phyloP scores from a whole-genome alignment of 1,284 basidiomycete genomes.

The Tranzscheliella williamsii region DNA sequence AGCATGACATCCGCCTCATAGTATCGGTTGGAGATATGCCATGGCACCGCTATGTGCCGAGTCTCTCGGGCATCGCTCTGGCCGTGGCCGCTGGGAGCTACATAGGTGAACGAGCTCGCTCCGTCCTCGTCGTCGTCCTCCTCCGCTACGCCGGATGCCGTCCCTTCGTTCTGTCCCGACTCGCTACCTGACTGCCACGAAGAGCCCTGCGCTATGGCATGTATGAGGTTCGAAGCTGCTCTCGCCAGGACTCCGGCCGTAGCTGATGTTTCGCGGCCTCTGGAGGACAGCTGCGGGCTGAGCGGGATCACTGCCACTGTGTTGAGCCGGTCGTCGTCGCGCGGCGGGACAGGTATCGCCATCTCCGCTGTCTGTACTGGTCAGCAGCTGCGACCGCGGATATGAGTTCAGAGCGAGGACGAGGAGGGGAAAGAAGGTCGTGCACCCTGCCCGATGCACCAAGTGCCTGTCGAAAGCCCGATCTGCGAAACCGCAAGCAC shows the following conservation, averaged over 20 bases:
- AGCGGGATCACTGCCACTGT: constrained; percentile 29
- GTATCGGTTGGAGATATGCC: constrained; percentile 50
- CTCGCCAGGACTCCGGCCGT: constrained; percentile 5
- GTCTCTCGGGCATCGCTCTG: neutral
- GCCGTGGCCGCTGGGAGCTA: neutral
- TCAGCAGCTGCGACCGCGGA: too few relatives aligned
- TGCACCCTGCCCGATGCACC: too few relatives aligned
- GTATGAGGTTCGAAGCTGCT: constrained; percentile 26
- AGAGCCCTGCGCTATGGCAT: constrained; percentile 28
- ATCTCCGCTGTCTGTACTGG: too few relatives aligned
- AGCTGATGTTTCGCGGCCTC: too few relatives aligned
- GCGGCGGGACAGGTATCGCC: neutral
- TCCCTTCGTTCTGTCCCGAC: too few relatives aligned
- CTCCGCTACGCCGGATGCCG: neutral
- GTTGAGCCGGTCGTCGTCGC: constrained; percentile 5
- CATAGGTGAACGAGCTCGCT: constrained; percentile 27
- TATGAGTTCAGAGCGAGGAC: too few relatives aligned
- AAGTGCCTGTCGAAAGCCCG: too few relatives aligned
- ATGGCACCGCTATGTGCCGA: constrained; percentile 19
- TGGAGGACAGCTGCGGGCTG: too few relatives aligned
- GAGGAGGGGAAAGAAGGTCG: too few relatives aligned
- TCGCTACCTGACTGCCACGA: neutral
- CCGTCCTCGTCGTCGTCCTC: constrained; percentile 17
- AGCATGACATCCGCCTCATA: constrained; percentile 44
- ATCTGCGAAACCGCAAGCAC: too few relatives aligned